These are phyloP conservation scores for Globisporangium uncinulatum DNA, from an alignment of 352 stramenopile genomes.

Conservation along the genomic window DNA sequence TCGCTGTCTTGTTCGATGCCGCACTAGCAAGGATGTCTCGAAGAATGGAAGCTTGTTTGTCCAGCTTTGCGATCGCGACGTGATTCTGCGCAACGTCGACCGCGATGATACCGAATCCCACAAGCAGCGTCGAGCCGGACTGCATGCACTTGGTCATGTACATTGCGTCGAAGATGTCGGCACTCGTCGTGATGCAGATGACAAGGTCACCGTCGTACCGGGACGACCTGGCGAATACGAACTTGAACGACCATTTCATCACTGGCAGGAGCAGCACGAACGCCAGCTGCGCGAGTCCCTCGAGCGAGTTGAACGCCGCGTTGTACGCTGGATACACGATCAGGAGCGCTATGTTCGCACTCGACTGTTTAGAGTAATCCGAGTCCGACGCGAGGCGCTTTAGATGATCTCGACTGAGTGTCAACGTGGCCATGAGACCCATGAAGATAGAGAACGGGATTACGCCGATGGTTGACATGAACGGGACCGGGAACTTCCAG, in stretches of 20 bases:
- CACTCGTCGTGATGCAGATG: neutral
- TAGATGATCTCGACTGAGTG: neutral
- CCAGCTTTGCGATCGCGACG: neutral
- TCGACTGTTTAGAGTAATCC: too few species aligned
- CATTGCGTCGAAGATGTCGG: slow-evolving; percentile 12
- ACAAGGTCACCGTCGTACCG: neutral
- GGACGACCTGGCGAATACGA: neutral
- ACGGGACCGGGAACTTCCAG: slow-evolving; percentile 9
- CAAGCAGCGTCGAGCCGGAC: slow-evolving; percentile 8
- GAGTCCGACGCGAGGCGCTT: neutral
- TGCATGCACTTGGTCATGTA: slow-evolving; percentile 22
- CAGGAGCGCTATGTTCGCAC: neutral
- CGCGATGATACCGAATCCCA: slow-evolving; percentile 9
- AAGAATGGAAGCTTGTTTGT: neutral
- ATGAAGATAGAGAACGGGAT: neutral
- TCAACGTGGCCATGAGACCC: neutral
- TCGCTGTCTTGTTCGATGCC: too few species aligned
- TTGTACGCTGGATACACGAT: slow-evolving; percentile 9
- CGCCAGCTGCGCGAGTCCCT: neutral
- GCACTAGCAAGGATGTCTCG: neutral
- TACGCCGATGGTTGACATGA: neutral
- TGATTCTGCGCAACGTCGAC: slow-evolving; percentile 6
- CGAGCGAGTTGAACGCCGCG: slow-evolving; percentile 7
- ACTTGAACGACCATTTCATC: slow-evolving; percentile 3
- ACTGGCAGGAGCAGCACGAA: slow-evolving; percentile 9